Evolutionary conservation across 140 eudicot species (phyloP).

Genomic region (Oenanthe javanica): DNA sequence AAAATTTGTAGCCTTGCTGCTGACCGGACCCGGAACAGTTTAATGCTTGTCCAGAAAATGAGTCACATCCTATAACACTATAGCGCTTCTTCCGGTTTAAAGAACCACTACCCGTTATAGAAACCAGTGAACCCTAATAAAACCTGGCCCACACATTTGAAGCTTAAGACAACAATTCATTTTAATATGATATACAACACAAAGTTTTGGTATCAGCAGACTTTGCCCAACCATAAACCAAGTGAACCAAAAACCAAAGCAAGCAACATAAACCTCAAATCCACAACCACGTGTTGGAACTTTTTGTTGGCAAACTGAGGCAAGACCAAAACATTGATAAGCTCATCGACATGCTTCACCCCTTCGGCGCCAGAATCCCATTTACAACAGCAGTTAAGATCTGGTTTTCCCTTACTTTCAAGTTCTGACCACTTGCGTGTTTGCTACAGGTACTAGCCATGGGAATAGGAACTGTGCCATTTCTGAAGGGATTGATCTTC

Average conservation of each 20-base stretch:
- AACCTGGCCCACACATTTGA: neutral
- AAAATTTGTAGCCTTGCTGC: neutral
- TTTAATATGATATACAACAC: neutral
- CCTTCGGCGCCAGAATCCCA: neutral
- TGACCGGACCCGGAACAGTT: neutral
- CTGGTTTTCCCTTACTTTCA: neutral
- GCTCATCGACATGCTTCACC: neutral
- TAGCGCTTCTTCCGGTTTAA: neutral
- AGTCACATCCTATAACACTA: neutral
- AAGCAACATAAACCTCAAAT: neutral
- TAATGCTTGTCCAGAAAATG: neutral
- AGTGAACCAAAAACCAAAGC: neutral
- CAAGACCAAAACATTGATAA: neutral
- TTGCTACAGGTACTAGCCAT: slow-evolving; percentile 72
- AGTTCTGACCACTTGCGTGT: neutral
- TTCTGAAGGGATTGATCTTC: slow-evolving; percentile 64
- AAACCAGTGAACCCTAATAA: neutral
- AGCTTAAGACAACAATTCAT: neutral
- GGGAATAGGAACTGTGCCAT: slow-evolving; percentile 68
- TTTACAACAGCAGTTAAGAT: neutral
- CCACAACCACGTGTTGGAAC: neutral
- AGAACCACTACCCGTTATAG: neutral
- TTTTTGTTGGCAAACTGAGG: neutral
- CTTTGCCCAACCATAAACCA: neutral
- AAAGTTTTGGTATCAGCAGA: neutral